Conservation (phyloP, 768 basidiomycete genomes). For the Phallus indusiatus region DNA sequence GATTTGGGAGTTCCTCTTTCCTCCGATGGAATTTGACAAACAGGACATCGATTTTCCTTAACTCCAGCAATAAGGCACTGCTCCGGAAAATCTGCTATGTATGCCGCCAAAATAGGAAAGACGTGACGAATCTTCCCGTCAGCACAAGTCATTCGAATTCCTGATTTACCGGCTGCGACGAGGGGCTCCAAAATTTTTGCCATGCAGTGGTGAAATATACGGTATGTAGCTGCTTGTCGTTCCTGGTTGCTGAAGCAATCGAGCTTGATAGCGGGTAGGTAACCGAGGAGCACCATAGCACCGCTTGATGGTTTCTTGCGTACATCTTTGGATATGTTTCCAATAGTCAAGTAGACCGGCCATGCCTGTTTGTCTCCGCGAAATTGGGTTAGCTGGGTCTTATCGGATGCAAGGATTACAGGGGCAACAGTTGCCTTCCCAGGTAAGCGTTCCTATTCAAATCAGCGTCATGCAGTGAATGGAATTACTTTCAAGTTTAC, state of each 20-base stretch:
- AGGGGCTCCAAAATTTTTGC: constrained; percentile 11
- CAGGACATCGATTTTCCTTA: constrained; percentile 12
- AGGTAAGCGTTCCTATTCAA: not conserved
- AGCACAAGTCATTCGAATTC: constrained; percentile 14
- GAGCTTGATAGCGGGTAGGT: constrained; percentile 16
- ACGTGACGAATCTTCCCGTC: constrained; percentile 12
- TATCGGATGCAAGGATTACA: constrained; percentile 23
- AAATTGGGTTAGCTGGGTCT: constrained; percentile 20
- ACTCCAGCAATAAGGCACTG: constrained; percentile 16
- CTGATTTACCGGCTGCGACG: constrained; percentile 11
- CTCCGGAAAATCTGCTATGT: constrained; percentile 20
- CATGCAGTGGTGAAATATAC: constrained; percentile 18
- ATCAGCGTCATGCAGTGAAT: not conserved
- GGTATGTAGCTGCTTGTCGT: not conserved
- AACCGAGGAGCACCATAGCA: constrained; percentile 19
- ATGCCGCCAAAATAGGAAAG: constrained; percentile 17
- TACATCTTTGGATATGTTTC: constrained; percentile 19
- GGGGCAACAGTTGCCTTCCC: constrained; percentile 18
- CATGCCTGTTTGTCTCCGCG: constrained; percentile 22
- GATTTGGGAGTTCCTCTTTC: constrained; percentile 3
- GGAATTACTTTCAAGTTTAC: constrained; percentile 3
- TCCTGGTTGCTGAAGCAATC: not conserved
- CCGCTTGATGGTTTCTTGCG: constrained; percentile 14
- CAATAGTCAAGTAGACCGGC: constrained; percentile 25
- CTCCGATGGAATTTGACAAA: constrained; percentile 6